A percentile compares a stretch with the other conserved stretches of the same genome.
Conservation (phyloP, 169 alveolate species). For the Babesia ovata region DNA sequence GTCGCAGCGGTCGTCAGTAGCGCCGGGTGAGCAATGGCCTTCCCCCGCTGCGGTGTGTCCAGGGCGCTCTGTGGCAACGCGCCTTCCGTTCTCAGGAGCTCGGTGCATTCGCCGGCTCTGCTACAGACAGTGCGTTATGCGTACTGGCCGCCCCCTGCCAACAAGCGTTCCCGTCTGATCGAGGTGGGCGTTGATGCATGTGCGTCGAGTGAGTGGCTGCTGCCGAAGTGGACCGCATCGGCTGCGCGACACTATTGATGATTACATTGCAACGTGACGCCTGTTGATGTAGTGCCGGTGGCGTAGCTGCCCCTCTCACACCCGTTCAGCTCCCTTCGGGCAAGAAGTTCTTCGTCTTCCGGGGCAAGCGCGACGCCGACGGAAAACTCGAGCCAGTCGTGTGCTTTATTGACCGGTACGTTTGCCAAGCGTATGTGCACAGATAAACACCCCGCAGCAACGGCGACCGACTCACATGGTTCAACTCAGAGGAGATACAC, state of each 20-base stretch:
- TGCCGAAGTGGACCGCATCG: too few relatives aligned
- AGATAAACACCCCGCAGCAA: constrained; percentile 8
- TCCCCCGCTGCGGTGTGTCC: too few relatives aligned
- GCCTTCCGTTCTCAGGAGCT: too few relatives aligned
- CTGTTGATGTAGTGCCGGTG: background rate
- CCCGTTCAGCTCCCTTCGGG: constrained; percentile 76
- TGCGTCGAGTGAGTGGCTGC: background rate
- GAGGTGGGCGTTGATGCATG: constrained; percentile 37
- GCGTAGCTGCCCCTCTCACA: background rate
- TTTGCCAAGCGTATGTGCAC: background rate
- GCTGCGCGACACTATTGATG: background rate
- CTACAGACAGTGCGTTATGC: background rate
- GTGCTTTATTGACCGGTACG: constrained; percentile 77
- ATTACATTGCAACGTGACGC: too few relatives aligned
- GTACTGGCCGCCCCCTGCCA: constrained; percentile 79
- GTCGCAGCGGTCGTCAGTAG: too few relatives aligned
- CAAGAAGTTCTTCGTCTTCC: constrained; percentile 74
- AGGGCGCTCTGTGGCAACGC: too few relatives aligned
- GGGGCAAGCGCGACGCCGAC: constrained; percentile 81
- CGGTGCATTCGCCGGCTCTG: too few relatives aligned
- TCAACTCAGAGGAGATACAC: constrained; percentile 66
- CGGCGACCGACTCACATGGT: constrained; percentile 58
- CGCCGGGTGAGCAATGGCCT: too few relatives aligned
- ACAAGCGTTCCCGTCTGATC: constrained; percentile 52
- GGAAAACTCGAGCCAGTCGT: constrained; percentile 81